Conservation (phyloP, 129 eudicot species). For the Centella asiatica region DNA sequence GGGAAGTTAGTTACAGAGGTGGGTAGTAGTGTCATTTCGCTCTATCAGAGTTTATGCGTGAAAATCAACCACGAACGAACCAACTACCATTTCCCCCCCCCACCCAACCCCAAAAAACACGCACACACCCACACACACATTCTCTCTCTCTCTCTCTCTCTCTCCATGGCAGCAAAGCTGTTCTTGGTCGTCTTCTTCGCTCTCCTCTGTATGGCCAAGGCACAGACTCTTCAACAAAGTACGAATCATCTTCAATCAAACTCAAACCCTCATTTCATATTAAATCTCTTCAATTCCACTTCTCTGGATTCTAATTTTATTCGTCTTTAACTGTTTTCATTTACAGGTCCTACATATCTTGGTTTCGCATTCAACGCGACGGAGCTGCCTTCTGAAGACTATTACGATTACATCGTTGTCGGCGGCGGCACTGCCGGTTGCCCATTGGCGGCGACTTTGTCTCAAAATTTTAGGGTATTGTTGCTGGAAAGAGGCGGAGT, state of each 20-base stretch:
- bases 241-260: neutral
- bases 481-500: conserved; percentile 70
- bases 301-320: neutral
- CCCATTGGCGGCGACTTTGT: conserved; percentile 76
- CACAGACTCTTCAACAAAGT: conserved; percentile 21
- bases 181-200: conserved; percentile 1
- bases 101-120: no score
- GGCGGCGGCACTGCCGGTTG: conserved; percentile 96
- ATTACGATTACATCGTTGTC: conserved; percentile 65
- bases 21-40: no score
- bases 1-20: no score
- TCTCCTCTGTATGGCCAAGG: conserved; percentile 1
- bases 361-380: conserved; percentile 57
- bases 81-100: no score
- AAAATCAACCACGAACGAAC: no score
- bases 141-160: no score
- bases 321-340: neutral
- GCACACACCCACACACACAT: no score
- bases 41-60: no score
- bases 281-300: neutral
- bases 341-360: conserved; percentile 53
- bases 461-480: conserved; percentile 38
- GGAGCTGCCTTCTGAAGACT: conserved; percentile 53
- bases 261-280: neutral
- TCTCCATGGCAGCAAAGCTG: neutral